Percentiles rank a stretch among this genome's conserved stretches.
phyloP scores from a whole-genome alignment of 2,329 filamentous ascomycete genomes.

The Diplodia mutila region DNA sequence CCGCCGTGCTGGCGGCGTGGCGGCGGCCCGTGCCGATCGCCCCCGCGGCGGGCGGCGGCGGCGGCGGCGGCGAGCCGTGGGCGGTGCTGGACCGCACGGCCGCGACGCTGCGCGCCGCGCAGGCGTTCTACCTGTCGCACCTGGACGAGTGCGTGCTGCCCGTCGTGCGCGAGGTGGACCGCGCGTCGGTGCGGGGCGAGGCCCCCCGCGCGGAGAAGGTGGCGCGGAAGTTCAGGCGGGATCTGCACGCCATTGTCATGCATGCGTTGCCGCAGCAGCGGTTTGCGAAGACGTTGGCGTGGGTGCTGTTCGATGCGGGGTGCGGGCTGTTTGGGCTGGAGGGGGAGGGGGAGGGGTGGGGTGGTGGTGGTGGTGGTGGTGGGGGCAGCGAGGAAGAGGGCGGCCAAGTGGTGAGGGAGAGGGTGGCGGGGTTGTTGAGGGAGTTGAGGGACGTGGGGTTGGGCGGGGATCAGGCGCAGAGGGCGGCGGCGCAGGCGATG shows the following conservation, averaged over 20 bases:
- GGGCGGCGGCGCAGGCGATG: constrained; percentile 73
- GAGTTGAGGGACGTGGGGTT: constrained; percentile 68
- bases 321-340: constrained; percentile 50
- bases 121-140: constrained; percentile 43
- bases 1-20: constrained; percentile 39
- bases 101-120: constrained; percentile 40
- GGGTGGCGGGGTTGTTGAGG: constrained; percentile 51
- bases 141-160: constrained; percentile 42
- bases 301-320: constrained; percentile 59
- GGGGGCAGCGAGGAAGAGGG: constrained; percentile 23
- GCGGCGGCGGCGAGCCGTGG: constrained; percentile 30
- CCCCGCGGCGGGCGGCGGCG: too few relatives aligned
- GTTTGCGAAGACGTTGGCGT: constrained; percentile 59
- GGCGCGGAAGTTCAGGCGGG: constrained; percentile 58
- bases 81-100: constrained; percentile 43
- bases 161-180: constrained; percentile 33
- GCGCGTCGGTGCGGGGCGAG: constrained; percentile 41
- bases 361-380: background rate
- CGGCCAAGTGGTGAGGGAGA: constrained; percentile 4
- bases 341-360: constrained; percentile 4
- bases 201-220: constrained; percentile 41
- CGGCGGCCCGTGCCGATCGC: constrained; percentile 32
- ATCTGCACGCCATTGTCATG: constrained; percentile 67
- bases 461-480: constrained; percentile 69
- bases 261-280: constrained; percentile 61